Percentiles rank a stretch among this genome's conserved stretches.
Conservation (phyloP, 257 asterid genomes). For the Vinca minor region DNA sequence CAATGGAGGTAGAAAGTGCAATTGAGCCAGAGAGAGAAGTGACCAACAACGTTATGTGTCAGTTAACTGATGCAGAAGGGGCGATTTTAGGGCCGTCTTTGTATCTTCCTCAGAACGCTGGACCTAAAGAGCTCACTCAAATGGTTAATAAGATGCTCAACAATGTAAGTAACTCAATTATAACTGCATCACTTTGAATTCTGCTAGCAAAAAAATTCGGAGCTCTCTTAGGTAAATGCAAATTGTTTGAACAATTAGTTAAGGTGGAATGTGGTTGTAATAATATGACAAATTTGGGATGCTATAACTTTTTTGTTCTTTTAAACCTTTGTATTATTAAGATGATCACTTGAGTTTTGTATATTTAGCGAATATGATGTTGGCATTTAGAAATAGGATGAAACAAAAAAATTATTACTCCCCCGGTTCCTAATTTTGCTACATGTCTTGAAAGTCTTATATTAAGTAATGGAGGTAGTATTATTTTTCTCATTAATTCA, state of each 20-base stretch:
- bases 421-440: too few species aligned
- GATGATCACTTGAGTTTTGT: background rate
- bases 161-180: conserved; percentile 40
- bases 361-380: background rate
- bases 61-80: conserved; percentile 64
- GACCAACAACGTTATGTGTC: conserved; percentile 59
- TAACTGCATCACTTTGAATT: background rate
- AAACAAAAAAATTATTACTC: background rate
- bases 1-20: conserved; percentile 35
- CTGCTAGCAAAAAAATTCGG: too few species aligned
- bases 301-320: background rate
- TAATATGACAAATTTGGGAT: background rate
- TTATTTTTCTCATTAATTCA: background rate
- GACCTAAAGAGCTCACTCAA: conserved; percentile 79
- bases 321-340: too few species aligned
- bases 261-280: background rate
- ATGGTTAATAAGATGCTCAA: conserved; percentile 65
- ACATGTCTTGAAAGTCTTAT: too few species aligned
- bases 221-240: too few species aligned
- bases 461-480: too few species aligned
- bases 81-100: conserved; percentile 52
- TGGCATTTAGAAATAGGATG: background rate
- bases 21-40: conserved; percentile 36
- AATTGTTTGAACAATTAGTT: background rate
- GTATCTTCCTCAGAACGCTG: conserved; percentile 67